These are phyloP conservation scores for Papiliotrema laurentii DNA, from an alignment of 1,284 basidiomycete species.

Conservation along the genomic window DNA sequence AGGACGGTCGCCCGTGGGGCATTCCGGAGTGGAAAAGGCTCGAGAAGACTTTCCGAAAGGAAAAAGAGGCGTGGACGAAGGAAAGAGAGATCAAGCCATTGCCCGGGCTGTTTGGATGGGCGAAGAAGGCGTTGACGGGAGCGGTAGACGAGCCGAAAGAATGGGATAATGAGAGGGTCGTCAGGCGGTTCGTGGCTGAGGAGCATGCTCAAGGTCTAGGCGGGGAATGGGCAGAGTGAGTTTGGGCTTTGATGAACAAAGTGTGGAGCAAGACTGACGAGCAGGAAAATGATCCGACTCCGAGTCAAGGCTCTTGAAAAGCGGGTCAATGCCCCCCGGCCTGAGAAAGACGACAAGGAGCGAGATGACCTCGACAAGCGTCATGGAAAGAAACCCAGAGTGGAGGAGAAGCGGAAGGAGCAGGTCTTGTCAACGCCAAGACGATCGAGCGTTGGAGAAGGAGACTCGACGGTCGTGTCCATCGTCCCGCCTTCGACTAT, in stretches of 20 bases:
- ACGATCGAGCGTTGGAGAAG: neutral
- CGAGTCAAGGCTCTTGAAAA: slow-evolving; percentile 31
- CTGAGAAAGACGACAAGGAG: neutral
- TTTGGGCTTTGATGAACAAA: neutral
- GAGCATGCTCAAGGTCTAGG: slow-evolving; percentile 55
- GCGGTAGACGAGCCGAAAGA: slow-evolving; percentile 53
- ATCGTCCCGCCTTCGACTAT: slow-evolving; percentile 9
- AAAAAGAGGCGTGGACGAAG: slow-evolving; percentile 26
- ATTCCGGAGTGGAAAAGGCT: slow-evolving; percentile 37
- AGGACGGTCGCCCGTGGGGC: slow-evolving; percentile 21
- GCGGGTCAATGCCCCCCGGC: slow-evolving; percentile 10
- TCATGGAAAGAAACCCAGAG: slow-evolving; percentile 1
- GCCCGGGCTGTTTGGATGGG: slow-evolving; percentile 23
- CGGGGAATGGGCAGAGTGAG: slow-evolving; percentile 29
- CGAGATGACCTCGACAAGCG: neutral
- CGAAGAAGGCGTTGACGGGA: slow-evolving; percentile 11
- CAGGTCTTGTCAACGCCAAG: slow-evolving; percentile 3
- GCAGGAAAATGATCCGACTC: slow-evolving; percentile 22
- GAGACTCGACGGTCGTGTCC: slow-evolving; percentile 3
- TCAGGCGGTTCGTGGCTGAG: slow-evolving; percentile 70
- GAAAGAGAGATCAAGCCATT: slow-evolving; percentile 29
- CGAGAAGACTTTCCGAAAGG: slow-evolving; percentile 25
- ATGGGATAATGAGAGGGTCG: slow-evolving; percentile 66
- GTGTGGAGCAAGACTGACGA: neutral
- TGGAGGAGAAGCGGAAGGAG: neutral